Base-by-base conservation (phyloP, 768 basidiomycete genomes). In the Xerocomus spinulosus region DNA sequence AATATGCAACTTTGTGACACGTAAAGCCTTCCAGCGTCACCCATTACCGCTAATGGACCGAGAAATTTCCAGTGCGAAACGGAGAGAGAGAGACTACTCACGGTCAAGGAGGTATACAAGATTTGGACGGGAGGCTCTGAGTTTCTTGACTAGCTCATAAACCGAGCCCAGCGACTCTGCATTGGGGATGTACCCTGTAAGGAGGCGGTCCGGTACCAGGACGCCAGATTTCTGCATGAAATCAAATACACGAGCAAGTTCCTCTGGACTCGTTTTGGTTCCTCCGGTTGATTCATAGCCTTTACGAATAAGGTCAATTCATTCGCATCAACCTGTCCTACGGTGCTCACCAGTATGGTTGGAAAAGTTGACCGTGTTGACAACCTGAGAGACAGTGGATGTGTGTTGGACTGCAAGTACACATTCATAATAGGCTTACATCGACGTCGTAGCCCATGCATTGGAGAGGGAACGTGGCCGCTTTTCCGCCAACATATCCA, bases 391-490 rank as follows among this genome's bases (percentile, higher is more conserved):
- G 3, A 34, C n/a, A 46, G 52, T 43, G 44, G 58, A 43, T 2
- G 20, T 25, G 18, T 9, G 24, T 37, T 26, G 39, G 37, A 25
- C 33, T 28, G 39, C 38, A 39, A 17, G 44, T 15, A 25, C 36
- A 29, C 15, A 17, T 20, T 21, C 17, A 17, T 20, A 18, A n/a
- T 44, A 29, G 42, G 69, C 79, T 68, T 66, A 91, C 92, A 73
- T 99, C 96, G 37, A 98, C 94, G 56, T 99, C 92, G 68, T 86
- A 98, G 10, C 92, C 95, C 37, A 98, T 79, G 51, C 76, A 90
- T 74, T 80, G 95, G 54, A 81, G 80, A 1, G 85, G 83, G 57
- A 87, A 87, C 5, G 82, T 77, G 0, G 86, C 85, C 9, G 85
- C 85, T 63, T 87, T 88, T 23, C 84, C 83, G 49, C 94, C 95